A percentile compares a stretch with the other conserved stretches of the same genome.
Evolutionary conservation across 768 basidiomycete species (phyloP).

Genomic region (Agaricus subrufescens): DNA sequence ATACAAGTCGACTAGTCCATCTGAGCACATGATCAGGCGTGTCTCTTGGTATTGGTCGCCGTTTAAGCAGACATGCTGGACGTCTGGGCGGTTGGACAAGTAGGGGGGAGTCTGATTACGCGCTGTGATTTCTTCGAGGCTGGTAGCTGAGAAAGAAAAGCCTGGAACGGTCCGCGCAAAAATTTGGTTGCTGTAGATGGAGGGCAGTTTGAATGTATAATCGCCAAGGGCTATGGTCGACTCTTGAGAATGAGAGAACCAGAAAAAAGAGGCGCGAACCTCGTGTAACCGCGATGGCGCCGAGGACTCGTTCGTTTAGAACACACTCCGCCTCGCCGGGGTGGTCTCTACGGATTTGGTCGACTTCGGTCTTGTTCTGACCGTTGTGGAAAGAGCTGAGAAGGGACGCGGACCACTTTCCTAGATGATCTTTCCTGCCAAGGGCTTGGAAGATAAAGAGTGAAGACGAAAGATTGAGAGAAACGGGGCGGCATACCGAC

Average conservation of each 20-base stretch:
- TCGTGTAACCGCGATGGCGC: constrained; percentile 53
- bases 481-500: constrained; percentile 29
- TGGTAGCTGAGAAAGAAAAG: constrained; percentile 27
- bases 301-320: constrained; percentile 41
- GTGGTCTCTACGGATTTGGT: constrained; percentile 38
- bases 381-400: constrained; percentile 51
- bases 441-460: constrained; percentile 27
- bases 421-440: constrained; percentile 27
- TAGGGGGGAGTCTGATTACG: constrained; percentile 52
- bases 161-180: constrained; percentile 37
- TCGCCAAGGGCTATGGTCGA: constrained; percentile 44
- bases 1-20: constrained; percentile 47
- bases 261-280: constrained; percentile 25
- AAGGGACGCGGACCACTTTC: constrained; percentile 32
- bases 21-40: constrained; percentile 43
- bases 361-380: constrained; percentile 33
- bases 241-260: background rate
- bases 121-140: constrained; percentile 36
- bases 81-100: constrained; percentile 38
- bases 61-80: constrained; percentile 33
- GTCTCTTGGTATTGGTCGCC: constrained; percentile 14
- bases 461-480: background rate
- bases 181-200: constrained; percentile 39
- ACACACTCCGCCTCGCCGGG: constrained; percentile 42
- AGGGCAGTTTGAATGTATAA: constrained; percentile 48